phyloP scores from a whole-genome alignment of 1,284 basidiomycete species.

The Trametes polyzona region DNA sequence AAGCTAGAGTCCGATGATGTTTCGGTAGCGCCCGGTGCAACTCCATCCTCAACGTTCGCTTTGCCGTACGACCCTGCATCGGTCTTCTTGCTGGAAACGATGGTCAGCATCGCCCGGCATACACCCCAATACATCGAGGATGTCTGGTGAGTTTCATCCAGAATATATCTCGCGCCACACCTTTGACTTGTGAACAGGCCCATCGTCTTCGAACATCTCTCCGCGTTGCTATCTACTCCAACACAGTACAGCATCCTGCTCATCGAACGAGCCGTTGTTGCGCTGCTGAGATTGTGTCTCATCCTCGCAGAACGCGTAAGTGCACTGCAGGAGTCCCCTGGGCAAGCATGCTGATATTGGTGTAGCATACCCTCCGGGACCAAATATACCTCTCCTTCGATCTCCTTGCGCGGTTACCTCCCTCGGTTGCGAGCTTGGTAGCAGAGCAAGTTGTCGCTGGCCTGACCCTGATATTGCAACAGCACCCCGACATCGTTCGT shows the following conservation, averaged over 20 bases:
- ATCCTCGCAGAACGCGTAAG: conserved; percentile 79
- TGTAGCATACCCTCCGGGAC: conserved; percentile 62
- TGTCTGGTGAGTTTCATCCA: conserved; percentile 73
- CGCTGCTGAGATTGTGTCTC: conserved; percentile 78
- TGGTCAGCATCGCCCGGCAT: conserved; percentile 86
- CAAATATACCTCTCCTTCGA: conserved; percentile 95
- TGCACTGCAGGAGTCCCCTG: neutral
- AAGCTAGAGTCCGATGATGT: conserved; percentile 69
- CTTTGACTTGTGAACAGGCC: too few relatives aligned
- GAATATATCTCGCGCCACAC: too few relatives aligned
- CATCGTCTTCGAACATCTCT: conserved; percentile 90
- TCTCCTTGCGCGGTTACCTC: conserved; percentile 81
- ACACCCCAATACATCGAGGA: conserved; percentile 81
- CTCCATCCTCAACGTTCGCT: conserved; percentile 46
- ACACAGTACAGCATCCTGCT: conserved; percentile 86
- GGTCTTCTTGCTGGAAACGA: conserved; percentile 92
- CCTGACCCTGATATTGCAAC: conserved; percentile 77
- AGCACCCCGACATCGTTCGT: conserved; percentile 75
- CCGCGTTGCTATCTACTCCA: conserved; percentile 77
- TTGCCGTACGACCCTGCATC: conserved; percentile 94
- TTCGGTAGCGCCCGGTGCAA: conserved; percentile 35
- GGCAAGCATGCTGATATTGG: neutral
- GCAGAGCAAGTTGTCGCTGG: conserved; percentile 92
- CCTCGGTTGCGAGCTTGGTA: conserved; percentile 78
- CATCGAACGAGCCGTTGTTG: conserved; percentile 96